A percentile compares a stretch with the other conserved stretches of the same genome.
phyloP scores from a whole-genome alignment of 106 monocot species.

The Dendrobium huoshanense region DNA sequence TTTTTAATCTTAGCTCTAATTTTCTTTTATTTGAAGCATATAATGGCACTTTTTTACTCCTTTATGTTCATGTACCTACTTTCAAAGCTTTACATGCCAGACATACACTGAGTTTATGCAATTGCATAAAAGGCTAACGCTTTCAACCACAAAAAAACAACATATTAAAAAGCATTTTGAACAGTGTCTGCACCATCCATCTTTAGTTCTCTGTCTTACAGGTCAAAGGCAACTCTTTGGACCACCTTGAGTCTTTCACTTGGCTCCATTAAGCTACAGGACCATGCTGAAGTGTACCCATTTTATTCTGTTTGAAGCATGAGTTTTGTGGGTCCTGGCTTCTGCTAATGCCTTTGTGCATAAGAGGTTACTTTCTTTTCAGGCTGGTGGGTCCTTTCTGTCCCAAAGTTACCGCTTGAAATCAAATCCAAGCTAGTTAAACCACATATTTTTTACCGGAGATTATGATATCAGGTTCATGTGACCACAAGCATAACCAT shows the following conservation, averaged over 20 bases:
- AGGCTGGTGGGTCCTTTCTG: background rate
- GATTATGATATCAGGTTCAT: background rate
- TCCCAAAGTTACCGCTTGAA: background rate
- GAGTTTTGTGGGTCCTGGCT: slow-evolving; percentile 1
- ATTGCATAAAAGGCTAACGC: background rate
- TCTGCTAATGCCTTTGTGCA: slow-evolving; percentile 4
- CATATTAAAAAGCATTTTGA: background rate
- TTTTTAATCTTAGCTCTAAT: background rate
- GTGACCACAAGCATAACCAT: background rate
- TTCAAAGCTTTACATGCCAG: background rate
- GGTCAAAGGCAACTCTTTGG: slow-evolving; percentile 8
- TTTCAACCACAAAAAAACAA: background rate
- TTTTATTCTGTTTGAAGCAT: background rate
- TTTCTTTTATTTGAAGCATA: background rate
- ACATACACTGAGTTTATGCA: background rate
- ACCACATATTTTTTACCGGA: background rate
- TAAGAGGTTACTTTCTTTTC: background rate
- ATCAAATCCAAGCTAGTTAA: background rate
- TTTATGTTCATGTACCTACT: background rate
- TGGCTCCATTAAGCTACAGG: background rate
- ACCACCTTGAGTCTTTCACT: background rate
- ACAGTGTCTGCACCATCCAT: background rate
- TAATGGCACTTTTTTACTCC: background rate
- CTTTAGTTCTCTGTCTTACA: slow-evolving; percentile 1
- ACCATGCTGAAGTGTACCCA: too few relatives aligned